These are phyloP conservation scores for Fonsecaea pugnacius DNA, from an alignment of 2,329 filamentous ascomycete species.

Conservation along the genomic window DNA sequence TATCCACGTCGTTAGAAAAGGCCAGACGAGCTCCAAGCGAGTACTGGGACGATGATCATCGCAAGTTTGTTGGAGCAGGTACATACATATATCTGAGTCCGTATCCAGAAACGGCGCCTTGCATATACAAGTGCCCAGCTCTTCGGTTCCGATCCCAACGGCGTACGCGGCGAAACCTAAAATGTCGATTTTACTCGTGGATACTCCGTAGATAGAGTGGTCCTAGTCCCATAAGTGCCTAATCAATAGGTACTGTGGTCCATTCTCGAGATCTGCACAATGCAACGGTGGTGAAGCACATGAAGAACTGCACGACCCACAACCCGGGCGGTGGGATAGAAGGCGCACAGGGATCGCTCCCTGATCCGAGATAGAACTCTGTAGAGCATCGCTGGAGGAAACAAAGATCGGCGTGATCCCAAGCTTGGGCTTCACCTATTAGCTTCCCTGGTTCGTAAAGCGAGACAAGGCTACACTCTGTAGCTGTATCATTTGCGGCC, in stretches of 20 bases:
- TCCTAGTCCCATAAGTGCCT: no score
- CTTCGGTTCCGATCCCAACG: neutral
- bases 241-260: no score
- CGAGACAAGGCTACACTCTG: neutral
- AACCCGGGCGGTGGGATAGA: neutral
- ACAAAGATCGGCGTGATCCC: neutral
- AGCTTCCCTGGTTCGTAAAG: neutral
- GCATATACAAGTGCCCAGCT: no score
- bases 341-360: neutral
- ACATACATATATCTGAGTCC: no score
- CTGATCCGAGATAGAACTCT: neutral
- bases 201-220: no score
- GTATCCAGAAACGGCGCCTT: no score
- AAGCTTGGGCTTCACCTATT: neutral
- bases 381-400: neutral
- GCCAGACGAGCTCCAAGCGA: no score
- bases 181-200: no score
- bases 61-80: no score
- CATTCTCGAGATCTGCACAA: neutral
- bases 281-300: constrained; percentile 1
- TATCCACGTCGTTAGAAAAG: neutral
- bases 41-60: no score
- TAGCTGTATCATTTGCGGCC: neutral
- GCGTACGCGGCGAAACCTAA: no score
- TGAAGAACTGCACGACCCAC: neutral